Evolutionary conservation across 1,284 basidiomycete genomes (phyloP).

Genomic region (Fomitopsis pinicola): DNA sequence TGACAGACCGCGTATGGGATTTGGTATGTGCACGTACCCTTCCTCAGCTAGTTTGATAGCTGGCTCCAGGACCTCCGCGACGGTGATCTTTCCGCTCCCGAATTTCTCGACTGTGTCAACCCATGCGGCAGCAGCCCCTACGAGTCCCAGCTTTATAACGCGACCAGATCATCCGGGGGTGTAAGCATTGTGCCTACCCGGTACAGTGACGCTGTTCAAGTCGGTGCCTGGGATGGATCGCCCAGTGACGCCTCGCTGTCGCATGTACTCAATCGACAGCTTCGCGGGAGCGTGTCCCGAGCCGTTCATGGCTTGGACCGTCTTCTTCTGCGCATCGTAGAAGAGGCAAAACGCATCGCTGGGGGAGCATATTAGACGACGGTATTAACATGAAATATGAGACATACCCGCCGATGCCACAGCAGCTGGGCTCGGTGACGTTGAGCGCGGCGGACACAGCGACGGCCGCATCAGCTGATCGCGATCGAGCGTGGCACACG

Average conservation of each 20-base stretch:
- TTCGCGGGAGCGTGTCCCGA: slow-evolving; percentile 84
- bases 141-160: background rate
- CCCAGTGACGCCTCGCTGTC: slow-evolving; percentile 66
- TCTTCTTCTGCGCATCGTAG: slow-evolving; percentile 79
- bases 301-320: slow-evolving; percentile 82
- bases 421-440: slow-evolving; percentile 78
- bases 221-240: slow-evolving; percentile 67
- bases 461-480: slow-evolving; percentile 65
- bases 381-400: background rate
- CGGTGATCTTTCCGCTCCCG: slow-evolving; percentile 77
- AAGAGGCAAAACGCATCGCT: slow-evolving; percentile 92
- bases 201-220: slow-evolving; percentile 89
- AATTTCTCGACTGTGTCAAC: slow-evolving; percentile 82
- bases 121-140: slow-evolving; percentile 91
- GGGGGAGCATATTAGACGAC: slow-evolving; percentile 9
- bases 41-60: slow-evolving; percentile 84
- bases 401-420: slow-evolving; percentile 76
- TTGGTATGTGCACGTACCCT: slow-evolving; percentile 47
- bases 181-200: slow-evolving; percentile 43
- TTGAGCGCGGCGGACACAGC: slow-evolving; percentile 87
- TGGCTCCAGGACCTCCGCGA: slow-evolving; percentile 84
- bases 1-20: background rate
- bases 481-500: background rate
- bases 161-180: background rate
- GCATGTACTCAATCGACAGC: slow-evolving; percentile 72